Conservation (phyloP, 352 stramenopile genomes). For the Globisporangium nodosum region DNA sequence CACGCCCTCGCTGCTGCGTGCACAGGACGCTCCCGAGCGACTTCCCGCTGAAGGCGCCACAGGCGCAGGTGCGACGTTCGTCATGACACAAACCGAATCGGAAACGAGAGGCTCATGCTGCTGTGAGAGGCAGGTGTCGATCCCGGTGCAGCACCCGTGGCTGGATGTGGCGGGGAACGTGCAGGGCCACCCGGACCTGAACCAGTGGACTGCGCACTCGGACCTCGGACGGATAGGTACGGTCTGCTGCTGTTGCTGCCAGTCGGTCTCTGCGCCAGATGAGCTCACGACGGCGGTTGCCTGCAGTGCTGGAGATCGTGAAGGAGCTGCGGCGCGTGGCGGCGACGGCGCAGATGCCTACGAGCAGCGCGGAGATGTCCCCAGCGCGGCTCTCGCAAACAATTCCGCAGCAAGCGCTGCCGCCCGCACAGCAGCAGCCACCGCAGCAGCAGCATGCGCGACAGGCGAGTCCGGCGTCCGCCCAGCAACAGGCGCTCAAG, state of each 20-base stretch:
- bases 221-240: conserved; percentile 71
- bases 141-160: conserved; percentile 69
- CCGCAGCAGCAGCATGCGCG: conserved; percentile 19
- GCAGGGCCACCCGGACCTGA: conserved; percentile 61
- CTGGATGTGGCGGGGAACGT: conserved; percentile 69
- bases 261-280: background rate
- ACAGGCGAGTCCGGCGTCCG: background rate
- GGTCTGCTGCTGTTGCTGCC: background rate
- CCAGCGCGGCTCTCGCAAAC: conserved; percentile 6
- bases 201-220: conserved; percentile 79
- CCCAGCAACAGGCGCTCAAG: conserved; percentile 25
- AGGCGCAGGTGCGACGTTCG: conserved; percentile 39
- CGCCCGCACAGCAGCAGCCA: background rate
- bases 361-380: conserved; percentile 1
- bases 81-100: background rate
- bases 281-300: background rate
- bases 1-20: background rate
- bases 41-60: conserved; percentile 65
- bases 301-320: conserved; percentile 58
- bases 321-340: conserved; percentile 38
- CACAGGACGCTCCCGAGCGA: conserved; percentile 59
- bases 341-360: conserved; percentile 7
- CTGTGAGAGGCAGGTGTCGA: conserved; percentile 33
- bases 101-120: background rate
- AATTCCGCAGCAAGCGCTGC: background rate